phyloP scores from a whole-genome alignment of 2,329 filamentous ascomycete genomes.

The Colletotrichum sp. region DNA sequence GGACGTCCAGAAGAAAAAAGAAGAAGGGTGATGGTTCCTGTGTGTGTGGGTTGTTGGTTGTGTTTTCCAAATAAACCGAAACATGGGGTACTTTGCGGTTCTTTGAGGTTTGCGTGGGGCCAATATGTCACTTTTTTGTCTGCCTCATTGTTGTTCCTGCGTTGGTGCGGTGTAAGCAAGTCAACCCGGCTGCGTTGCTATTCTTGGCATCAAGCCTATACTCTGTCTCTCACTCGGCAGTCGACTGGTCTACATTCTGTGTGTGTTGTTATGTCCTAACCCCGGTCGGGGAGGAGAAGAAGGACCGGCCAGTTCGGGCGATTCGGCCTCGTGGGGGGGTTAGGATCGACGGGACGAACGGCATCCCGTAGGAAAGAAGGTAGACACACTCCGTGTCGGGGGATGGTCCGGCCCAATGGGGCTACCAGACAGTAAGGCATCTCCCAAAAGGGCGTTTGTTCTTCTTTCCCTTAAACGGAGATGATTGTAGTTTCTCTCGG shows the following conservation, averaged over 20 bases:
- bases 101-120: background rate
- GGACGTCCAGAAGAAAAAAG: background rate
- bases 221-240: background rate
- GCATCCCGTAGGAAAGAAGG: background rate
- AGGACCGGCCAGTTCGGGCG: background rate
- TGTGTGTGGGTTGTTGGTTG: background rate
- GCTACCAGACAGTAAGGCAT: background rate
- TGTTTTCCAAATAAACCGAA: background rate
- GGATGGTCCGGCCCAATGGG: background rate
- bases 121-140: background rate
- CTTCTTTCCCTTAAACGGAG: background rate
- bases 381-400: background rate
- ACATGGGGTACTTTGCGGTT: background rate
- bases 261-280: background rate
- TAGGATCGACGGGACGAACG: background rate
- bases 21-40: background rate
- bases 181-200: background rate
- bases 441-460: background rate
- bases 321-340: background rate
- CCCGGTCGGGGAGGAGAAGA: background rate
- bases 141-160: background rate
- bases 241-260: background rate
- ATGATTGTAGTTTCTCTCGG: background rate
- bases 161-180: background rate
- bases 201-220: background rate